phyloP scores from a whole-genome alignment of 2,329 filamentous ascomycete genomes.

The Bipolaris gigantea region DNA sequence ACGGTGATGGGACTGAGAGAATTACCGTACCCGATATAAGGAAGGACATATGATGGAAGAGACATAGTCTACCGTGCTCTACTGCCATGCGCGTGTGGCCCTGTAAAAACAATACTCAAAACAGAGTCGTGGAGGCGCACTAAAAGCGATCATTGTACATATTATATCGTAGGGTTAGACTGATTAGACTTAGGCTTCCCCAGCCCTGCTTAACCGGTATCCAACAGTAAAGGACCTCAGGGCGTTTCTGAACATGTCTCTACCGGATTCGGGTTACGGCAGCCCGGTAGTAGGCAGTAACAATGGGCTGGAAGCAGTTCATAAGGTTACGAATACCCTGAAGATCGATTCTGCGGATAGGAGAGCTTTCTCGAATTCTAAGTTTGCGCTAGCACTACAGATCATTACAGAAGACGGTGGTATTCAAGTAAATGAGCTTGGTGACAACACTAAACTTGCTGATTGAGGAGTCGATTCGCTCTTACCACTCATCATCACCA shows the following conservation, averaged over 20 bases:
- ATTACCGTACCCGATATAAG: not conserved
- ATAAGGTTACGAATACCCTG: not conserved
- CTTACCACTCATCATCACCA: slow-evolving; percentile 25
- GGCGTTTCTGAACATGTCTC: slow-evolving; percentile 42
- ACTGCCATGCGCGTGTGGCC: too few species aligned
- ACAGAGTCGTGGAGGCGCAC: too few species aligned
- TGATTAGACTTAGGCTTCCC: too few species aligned
- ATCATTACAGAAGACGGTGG: slow-evolving; percentile 16
- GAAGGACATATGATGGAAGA: too few species aligned
- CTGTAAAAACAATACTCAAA: too few species aligned
- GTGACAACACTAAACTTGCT: slow-evolving; percentile 22
- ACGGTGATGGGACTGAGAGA: not conserved
- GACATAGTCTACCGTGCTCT: too few species aligned
- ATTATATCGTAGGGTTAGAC: too few species aligned
- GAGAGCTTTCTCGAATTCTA: not conserved
- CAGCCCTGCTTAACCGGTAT: slow-evolving; percentile 36
- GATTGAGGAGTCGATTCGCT: slow-evolving; percentile 44
- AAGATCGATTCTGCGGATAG: not conserved
- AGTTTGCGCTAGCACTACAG: slow-evolving; percentile 17
- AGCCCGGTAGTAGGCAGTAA: slow-evolving; percentile 15
- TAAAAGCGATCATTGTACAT: too few species aligned
- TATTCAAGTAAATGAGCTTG: slow-evolving; percentile 20
- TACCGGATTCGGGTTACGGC: slow-evolving; percentile 1
- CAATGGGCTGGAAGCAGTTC: not conserved
- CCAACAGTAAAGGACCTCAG: slow-evolving; percentile 58